Percentiles rank a stretch among this genome's conserved stretches.
Conservation (phyloP, 306 rosid species). For the Cucumis hystrix region DNA sequence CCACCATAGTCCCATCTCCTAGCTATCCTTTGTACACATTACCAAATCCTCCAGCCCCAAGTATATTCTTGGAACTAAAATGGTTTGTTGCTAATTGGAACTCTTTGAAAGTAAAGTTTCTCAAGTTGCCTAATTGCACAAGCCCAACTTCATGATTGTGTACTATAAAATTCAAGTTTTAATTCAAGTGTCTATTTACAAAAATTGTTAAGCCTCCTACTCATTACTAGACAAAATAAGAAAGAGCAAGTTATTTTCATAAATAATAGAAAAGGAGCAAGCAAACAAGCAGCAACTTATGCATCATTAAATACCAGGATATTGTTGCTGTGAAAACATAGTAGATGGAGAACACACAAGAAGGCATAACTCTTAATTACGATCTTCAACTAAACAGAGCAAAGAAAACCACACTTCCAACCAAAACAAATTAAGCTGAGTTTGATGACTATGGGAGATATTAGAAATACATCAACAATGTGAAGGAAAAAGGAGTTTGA, state of each 20-base stretch:
- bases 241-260: background rate
- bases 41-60: constrained; percentile 96
- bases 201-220: constrained; percentile 95
- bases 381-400: too few species aligned
- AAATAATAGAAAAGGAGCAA: background rate
- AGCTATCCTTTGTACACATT: too few species aligned
- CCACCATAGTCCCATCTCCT: too few species aligned
- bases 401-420: too few species aligned
- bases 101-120: constrained; percentile 61
- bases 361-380: too few species aligned
- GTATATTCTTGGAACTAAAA: constrained; percentile 73
- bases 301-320: background rate
- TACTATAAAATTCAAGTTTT: too few species aligned
- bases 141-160: constrained; percentile 72
- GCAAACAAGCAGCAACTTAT: background rate
- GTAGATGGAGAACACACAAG: too few species aligned
- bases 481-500: background rate
- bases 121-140: constrained; percentile 73
- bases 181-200: constrained; percentile 9
- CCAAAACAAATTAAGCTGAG: background rate
- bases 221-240: constrained; percentile 26
- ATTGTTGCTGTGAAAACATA: too few species aligned
- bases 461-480: background rate
- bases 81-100: constrained; percentile 70
- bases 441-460: background rate